A percentile compares a stretch with the other conserved stretches of the same genome.
These are phyloP conservation scores for Sphaerostilbella broomeana DNA, from an alignment of 2,329 filamentous ascomycete species.

Conservation along the genomic window DNA sequence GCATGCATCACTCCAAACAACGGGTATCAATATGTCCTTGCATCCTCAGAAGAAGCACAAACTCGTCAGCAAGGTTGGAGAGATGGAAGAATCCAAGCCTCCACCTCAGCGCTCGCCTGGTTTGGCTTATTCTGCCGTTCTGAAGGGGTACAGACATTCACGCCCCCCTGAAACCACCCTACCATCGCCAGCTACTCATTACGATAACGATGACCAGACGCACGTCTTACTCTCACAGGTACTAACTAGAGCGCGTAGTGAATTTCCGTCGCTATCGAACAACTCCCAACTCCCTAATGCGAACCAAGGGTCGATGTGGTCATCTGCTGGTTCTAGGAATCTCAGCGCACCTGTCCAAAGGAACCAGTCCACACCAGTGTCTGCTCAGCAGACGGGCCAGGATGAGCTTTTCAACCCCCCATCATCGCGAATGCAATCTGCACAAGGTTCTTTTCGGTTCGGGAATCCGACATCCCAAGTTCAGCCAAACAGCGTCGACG, in stretches of 20 bases:
- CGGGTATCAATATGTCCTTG: conserved; percentile 6
- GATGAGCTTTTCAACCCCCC: conserved; percentile 39
- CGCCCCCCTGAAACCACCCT: conserved; percentile 3
- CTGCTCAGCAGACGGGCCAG: conserved; percentile 45
- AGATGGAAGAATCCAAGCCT: background rate
- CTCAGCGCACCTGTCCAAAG: conserved; percentile 44
- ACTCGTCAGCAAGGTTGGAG: conserved; percentile 13
- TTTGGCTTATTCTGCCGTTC: conserved; percentile 25
- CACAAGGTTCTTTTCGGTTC: conserved; percentile 49
- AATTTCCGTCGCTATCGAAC: conserved; percentile 60
- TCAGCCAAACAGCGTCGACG: conserved; percentile 46
- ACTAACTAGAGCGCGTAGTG: conserved; percentile 34
- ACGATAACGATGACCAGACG: background rate
- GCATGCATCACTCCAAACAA: background rate
- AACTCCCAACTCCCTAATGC: conserved; percentile 48
- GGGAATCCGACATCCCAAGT: conserved; percentile 45
- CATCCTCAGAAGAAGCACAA: conserved; percentile 11
- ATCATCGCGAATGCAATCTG: conserved; percentile 32
- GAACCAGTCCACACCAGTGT: conserved; percentile 44
- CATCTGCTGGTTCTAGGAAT: conserved; percentile 42
- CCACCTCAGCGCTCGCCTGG: conserved; percentile 5
- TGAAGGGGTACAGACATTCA: conserved; percentile 24
- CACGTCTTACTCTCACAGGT: background rate
- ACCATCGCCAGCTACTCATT: background rate
- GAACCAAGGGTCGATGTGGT: conserved; percentile 49